A percentile compares a stretch with the other conserved stretches of the same genome.
Evolutionary conservation across 768 basidiomycete genomes (phyloP).

Genomic region (Podaxis sp.): DNA sequence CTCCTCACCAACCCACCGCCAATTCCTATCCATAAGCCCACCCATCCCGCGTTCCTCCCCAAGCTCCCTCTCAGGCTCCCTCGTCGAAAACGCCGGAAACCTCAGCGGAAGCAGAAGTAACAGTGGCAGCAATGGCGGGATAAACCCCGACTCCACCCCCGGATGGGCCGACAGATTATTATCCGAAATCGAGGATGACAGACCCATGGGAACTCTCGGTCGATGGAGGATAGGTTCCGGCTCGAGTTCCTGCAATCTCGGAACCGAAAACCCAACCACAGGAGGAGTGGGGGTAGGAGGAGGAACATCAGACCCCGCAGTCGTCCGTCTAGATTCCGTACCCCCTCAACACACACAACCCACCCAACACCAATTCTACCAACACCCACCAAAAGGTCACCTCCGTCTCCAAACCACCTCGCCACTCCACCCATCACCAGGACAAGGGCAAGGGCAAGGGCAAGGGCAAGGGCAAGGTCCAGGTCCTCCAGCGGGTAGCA

Average conservation of each 20-base stretch:
- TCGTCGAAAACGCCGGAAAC: background rate
- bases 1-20: constrained; percentile 8
- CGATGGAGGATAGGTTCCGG: background rate
- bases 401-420: background rate
- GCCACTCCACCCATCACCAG: background rate
- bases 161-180: background rate
- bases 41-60: constrained; percentile 30
- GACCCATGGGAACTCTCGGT: constrained; percentile 5
- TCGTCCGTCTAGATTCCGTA: background rate
- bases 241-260: background rate
- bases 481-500: background rate
- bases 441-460: too few species aligned
- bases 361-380: background rate
- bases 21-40: constrained; percentile 26
- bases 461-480: too few species aligned
- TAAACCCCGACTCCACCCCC: background rate
- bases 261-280: background rate
- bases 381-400: background rate
- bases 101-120: background rate
- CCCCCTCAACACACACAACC: background rate
- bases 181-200: constrained; percentile 11
- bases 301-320: background rate
- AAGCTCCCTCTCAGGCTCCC: constrained; percentile 26
- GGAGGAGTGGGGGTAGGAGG: background rate
- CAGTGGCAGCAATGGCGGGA: background rate